phyloP scores from a whole-genome alignment of 495 filamentous ascomycete species.

The Hypoxylon perforatum region DNA sequence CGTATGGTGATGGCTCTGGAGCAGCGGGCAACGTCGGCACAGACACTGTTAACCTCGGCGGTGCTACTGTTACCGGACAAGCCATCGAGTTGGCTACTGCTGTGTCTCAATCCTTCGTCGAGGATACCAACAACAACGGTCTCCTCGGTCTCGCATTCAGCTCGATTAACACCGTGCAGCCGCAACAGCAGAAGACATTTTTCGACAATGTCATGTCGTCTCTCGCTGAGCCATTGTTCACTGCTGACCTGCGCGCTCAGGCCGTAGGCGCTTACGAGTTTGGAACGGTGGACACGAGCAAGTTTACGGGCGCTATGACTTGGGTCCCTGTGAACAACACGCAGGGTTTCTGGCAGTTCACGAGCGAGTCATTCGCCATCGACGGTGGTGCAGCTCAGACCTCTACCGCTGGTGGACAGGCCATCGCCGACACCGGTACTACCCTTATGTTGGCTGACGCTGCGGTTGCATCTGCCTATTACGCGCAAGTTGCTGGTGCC shows the following conservation, averaged over 20 bases:
- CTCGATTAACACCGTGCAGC: slow-evolving; percentile 76
- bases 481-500: slow-evolving; percentile 68
- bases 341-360: slow-evolving; percentile 81
- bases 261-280: slow-evolving; percentile 79
- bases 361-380: slow-evolving; percentile 67
- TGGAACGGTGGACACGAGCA: slow-evolving; percentile 72
- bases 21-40: slow-evolving; percentile 75
- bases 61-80: slow-evolving; percentile 72
- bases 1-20: slow-evolving; percentile 78
- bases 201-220: slow-evolving; percentile 77
- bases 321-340: slow-evolving; percentile 72
- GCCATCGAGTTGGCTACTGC: slow-evolving; percentile 75
- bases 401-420: slow-evolving; percentile 56
- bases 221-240: slow-evolving; percentile 77
- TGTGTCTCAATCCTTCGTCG: slow-evolving; percentile 72
- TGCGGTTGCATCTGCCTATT: slow-evolving; percentile 70
- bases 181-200: slow-evolving; percentile 77
- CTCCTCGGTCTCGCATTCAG: slow-evolving; percentile 82
- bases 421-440: slow-evolving; percentile 79
- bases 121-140: slow-evolving; percentile 73
- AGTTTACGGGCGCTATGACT: slow-evolving; percentile 71
- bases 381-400: slow-evolving; percentile 53
- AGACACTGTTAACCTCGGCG: slow-evolving; percentile 80
- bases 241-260: slow-evolving; percentile 72
- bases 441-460: slow-evolving; percentile 77